phyloP scores from a whole-genome alignment of 2,329 filamentous ascomycete genomes.

The Pseudogymnoascus sp. region DNA sequence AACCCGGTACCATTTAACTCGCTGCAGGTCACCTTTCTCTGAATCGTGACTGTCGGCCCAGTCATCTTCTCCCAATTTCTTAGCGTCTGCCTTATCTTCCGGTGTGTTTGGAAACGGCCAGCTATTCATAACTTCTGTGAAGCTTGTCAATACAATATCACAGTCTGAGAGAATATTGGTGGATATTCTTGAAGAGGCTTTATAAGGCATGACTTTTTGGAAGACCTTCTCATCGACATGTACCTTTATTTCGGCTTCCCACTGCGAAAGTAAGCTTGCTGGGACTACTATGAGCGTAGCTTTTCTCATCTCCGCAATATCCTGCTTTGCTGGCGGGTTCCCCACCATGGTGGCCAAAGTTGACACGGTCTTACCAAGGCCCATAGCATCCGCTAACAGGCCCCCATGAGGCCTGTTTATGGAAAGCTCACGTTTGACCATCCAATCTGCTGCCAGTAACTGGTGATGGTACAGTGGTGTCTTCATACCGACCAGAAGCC shows the following conservation, averaged over 20 bases:
- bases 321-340: slow-evolving; percentile 33
- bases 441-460: slow-evolving; percentile 42
- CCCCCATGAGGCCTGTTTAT: slow-evolving; percentile 38
- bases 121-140: slow-evolving; percentile 40
- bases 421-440: slow-evolving; percentile 41
- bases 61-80: slow-evolving; percentile 93
- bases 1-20: slow-evolving; percentile 39
- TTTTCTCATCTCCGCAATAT: slow-evolving; percentile 19
- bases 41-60: slow-evolving; percentile 77
- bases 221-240: slow-evolving; percentile 17
- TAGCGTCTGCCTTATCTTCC: slow-evolving; percentile 87
- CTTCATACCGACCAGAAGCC: slow-evolving; percentile 40
- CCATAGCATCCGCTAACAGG: slow-evolving; percentile 54
- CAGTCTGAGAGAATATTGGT: slow-evolving; percentile 14
- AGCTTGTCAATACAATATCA: slow-evolving; percentile 24
- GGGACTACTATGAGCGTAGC: slow-evolving; percentile 26
- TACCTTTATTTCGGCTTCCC: slow-evolving; percentile 22
- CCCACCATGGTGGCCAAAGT: slow-evolving; percentile 29
- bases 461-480: slow-evolving; percentile 41
- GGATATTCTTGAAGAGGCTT: slow-evolving; percentile 9
- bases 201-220: slow-evolving; percentile 21
- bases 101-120: slow-evolving; percentile 80
- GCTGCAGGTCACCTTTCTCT: slow-evolving; percentile 41
- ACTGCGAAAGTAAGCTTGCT: slow-evolving; percentile 22
- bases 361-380: slow-evolving; percentile 55